Evolutionary conservation across 2,329 filamentous ascomycete genomes (phyloP), one percentile per base, ranked within the genome.

Genomic region (Macrophomina pseudophaseolina): DNA sequence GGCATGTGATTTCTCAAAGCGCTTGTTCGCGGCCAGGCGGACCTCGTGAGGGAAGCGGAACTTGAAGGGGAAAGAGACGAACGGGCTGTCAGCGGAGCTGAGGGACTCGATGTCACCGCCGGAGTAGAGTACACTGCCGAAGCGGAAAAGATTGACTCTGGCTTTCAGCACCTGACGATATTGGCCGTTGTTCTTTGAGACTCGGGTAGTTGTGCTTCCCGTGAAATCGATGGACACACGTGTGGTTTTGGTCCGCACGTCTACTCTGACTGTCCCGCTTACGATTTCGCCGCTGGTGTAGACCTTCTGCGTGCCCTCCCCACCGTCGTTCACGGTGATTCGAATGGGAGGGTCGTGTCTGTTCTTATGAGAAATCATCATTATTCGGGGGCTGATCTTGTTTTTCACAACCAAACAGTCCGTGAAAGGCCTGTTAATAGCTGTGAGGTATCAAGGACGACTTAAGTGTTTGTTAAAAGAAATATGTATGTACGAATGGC

Each of bases 41-140:
- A 72, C 70, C 3, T 28, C 51, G 33, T 70, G 68, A 14, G 71
- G 72, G 5, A 73, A 73, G n/a, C 71, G 64, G 54, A 73, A 73
- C 35, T 71, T 69, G 38, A 73, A 73, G 5, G 70, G 69, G 59
- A 71, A 72, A 49, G 71, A 68, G n/a, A 69, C 64, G 14, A 46
- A 60, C 23, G 56, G 56, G 6, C 35, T 30, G 18, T 23, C 14
- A 12, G 14, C 5, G 53, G 33, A 3, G 3, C 12, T 33, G 33
- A 28, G 33, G 12, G 53, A 23, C 8, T 11, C 33, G 16, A 58
- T 58, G 33, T 40, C 8, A 33, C 30, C n/a, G 12, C 33, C 42
- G 11, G 11, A 14, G 16, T 16, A 58, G 33, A 58, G 53, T 5
- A 7, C 5, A 5, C 18, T n/a, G 16, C 6, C 5, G 53, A 33